A percentile compares a stretch with the other conserved stretches of the same genome.
Evolutionary conservation across 331 rosid genomes (phyloP).

Genomic region (Erythrophleum ivorense): DNA sequence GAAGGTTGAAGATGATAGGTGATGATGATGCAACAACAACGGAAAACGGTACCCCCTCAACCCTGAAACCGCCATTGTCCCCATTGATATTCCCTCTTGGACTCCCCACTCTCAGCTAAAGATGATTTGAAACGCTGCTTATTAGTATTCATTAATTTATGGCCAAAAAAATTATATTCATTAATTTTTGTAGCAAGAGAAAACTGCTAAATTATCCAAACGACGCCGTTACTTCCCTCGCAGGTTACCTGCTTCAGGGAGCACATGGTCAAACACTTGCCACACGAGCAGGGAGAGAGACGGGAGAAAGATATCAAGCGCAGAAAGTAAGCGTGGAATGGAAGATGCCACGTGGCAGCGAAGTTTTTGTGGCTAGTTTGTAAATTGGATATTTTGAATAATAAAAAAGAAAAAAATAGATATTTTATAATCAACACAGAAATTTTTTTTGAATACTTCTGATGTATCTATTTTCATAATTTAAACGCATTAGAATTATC

Average conservation of each 20-base stretch:
- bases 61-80: constrained; percentile 72
- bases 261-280: not conserved
- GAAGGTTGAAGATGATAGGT: constrained; percentile 15
- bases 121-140: not conserved
- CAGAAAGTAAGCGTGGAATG: not conserved
- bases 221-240: not conserved
- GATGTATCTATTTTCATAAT: too few species aligned
- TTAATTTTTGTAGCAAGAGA: not conserved
- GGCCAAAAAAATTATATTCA: not conserved
- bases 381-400: not conserved
- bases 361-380: not conserved
- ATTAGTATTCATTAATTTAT: not conserved
- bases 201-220: not conserved
- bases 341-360: not conserved
- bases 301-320: not conserved
- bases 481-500: too few species aligned
- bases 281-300: not conserved
- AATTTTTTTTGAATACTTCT: too few species aligned
- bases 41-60: constrained; percentile 62
- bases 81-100: not conserved
- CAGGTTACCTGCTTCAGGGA: too few species aligned
- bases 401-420: too few species aligned
- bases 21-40: constrained; percentile 49
- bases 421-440: too few species aligned
- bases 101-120: not conserved